A percentile compares a stretch with the other conserved stretches of the same genome.
phyloP scores from a whole-genome alignment of 2,329 filamentous ascomycete species.

The Neocatenulostroma microsporum region DNA sequence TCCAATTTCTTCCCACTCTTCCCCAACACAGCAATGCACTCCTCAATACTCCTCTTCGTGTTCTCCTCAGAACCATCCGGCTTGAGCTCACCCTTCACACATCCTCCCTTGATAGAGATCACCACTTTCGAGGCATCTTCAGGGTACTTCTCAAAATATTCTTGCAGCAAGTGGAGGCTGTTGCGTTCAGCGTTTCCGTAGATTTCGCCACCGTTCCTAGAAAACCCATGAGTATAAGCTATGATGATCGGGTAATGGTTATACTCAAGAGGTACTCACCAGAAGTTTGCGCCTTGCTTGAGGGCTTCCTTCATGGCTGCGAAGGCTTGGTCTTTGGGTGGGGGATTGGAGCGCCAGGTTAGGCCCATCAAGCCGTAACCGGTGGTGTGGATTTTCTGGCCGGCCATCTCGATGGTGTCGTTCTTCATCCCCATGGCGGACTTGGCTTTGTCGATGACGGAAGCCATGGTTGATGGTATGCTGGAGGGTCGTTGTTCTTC shows the following conservation, averaged over 20 bases:
- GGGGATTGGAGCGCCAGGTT: slow-evolving; percentile 38
- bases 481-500: too few species aligned
- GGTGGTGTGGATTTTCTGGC: slow-evolving; percentile 22
- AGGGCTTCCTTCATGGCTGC: slow-evolving; percentile 40
- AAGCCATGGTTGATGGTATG: slow-evolving; percentile 5
- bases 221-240: too few species aligned
- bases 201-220: slow-evolving; percentile 45
- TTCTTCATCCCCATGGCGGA: slow-evolving; percentile 17
- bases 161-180: slow-evolving; percentile 41
- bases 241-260: too few species aligned
- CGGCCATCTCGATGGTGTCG: slow-evolving; percentile 16
- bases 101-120: slow-evolving; percentile 45
- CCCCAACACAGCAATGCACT: slow-evolving; percentile 37
- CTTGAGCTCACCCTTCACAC: slow-evolving; percentile 26
- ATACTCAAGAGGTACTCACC: too few species aligned
- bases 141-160: slow-evolving; percentile 47
- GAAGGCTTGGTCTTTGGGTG: slow-evolving; percentile 33
- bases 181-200: slow-evolving; percentile 42
- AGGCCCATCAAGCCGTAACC: slow-evolving; percentile 46
- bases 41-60: slow-evolving; percentile 38
- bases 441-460: slow-evolving; percentile 25
- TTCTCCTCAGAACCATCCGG: slow-evolving; percentile 37
- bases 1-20: slow-evolving; percentile 42
- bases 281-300: slow-evolving; percentile 37
- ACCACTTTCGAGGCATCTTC: slow-evolving; percentile 45